Conservation (phyloP, 225 moss, liverwort and hornwort species). For the Physcomitrellopsis africana region DNA sequence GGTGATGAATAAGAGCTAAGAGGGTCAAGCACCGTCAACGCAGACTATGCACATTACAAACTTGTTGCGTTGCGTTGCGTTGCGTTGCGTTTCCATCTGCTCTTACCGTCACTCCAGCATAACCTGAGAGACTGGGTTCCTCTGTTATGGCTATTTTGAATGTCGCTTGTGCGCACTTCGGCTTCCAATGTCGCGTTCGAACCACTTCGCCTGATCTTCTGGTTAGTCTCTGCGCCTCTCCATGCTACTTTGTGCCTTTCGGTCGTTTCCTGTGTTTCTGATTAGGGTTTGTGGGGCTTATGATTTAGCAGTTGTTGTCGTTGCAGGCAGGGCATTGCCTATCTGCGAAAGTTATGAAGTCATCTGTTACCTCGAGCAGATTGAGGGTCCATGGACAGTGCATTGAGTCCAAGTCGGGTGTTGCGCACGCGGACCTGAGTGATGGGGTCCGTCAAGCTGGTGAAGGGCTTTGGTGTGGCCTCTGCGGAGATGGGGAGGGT, state of each 20-base stretch:
- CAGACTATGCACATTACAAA: too few relatives aligned
- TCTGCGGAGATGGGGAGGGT: slow-evolving; percentile 69
- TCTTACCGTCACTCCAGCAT: too few relatives aligned
- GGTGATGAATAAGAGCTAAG: too few relatives aligned
- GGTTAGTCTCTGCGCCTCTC: neutral
- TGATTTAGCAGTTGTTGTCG: slow-evolving; percentile 7
- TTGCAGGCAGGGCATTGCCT: slow-evolving; percentile 6
- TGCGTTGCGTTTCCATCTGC: too few relatives aligned
- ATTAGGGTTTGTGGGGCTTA: neutral
- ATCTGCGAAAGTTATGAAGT: neutral
- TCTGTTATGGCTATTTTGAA: neutral
- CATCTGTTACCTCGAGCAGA: neutral
- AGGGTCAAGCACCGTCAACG: too few relatives aligned
- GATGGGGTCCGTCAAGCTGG: slow-evolving; percentile 12
- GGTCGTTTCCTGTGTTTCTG: neutral
- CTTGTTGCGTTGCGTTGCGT: too few relatives aligned
- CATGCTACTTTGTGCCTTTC: neutral
- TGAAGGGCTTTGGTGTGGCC: slow-evolving; percentile 62
- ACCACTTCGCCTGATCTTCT: neutral
- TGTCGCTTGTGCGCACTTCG: neutral
- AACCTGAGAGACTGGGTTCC: too few relatives aligned
- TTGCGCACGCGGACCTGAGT: neutral
- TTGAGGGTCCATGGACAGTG: neutral
- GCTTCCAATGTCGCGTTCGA: neutral
- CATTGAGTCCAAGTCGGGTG: neutral